These are phyloP conservation scores for Eucalyptus albens DNA, from an alignment of 345 rosid genomes.

Conservation along the genomic window DNA sequence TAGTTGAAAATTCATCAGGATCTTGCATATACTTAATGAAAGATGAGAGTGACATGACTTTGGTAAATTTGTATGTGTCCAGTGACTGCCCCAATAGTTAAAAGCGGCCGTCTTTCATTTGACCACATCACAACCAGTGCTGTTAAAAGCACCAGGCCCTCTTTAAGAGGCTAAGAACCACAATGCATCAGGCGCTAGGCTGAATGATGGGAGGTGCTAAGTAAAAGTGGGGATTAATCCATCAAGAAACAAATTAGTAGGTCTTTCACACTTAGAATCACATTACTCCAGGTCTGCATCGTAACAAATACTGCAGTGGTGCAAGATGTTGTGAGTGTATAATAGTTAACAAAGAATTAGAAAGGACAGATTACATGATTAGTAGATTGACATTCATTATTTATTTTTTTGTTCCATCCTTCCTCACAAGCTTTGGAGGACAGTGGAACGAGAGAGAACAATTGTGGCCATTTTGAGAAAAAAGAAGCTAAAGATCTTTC, in stretches of 20 bases:
- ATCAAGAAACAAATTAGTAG: not conserved
- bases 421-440: no score
- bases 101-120: not conserved
- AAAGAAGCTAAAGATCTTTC: no score
- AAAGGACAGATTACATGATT: no score
- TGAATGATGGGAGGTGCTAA: not conserved
- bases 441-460: no score
- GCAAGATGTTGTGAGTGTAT: no score
- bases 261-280: not conserved
- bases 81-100: not conserved
- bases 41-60: not conserved
- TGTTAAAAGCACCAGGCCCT: no score
- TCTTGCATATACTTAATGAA: not conserved
- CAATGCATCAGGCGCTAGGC: not conserved
- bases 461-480: no score
- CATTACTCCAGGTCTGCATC: not conserved
- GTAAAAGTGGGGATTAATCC: not conserved
- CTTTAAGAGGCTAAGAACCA: not conserved
- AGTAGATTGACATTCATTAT: no score
- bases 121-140: accelerated
- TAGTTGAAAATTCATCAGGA: not conserved
- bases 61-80: not conserved
- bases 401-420: no score
- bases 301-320: not conserved
- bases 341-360: no score